These are phyloP conservation scores for Lasiodiplodia theobromae DNA, from an alignment of 2,329 filamentous ascomycete species.

Conservation along the genomic window DNA sequence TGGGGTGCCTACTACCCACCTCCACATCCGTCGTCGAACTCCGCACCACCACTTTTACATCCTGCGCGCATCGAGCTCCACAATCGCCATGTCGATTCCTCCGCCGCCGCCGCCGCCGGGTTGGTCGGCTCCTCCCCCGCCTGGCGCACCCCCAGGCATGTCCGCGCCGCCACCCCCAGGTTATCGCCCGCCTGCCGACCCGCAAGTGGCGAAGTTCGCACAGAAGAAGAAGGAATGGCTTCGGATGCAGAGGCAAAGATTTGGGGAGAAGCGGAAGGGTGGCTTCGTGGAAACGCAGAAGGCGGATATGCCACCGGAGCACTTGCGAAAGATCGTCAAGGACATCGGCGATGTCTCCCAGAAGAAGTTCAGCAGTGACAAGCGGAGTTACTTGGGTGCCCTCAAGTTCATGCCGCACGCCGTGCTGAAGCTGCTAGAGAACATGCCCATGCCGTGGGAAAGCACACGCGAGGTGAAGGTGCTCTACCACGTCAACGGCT, in stretches of 20 bases:
- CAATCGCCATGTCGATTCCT: slow-evolving; percentile 57
- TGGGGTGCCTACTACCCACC: slow-evolving; percentile 22
- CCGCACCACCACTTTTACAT: neutral
- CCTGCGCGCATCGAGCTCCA: neutral
- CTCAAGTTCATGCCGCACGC: slow-evolving; percentile 99
- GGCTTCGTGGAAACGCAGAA: slow-evolving; percentile 98
- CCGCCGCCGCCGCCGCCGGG: slow-evolving; percentile 72
- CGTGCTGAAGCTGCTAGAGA: slow-evolving; percentile 94
- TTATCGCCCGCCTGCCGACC: slow-evolving; percentile 80
- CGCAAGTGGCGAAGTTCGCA: slow-evolving; percentile 90
- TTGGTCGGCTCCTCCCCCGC: slow-evolving; percentile 61
- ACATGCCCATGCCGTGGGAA: slow-evolving; percentile 99
- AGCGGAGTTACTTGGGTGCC: slow-evolving; percentile 95
- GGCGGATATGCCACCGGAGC: slow-evolving; percentile 97
- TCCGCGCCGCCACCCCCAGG: slow-evolving; percentile 80
- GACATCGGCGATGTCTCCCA: slow-evolving; percentile 99
- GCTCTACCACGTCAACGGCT: slow-evolving; percentile 97
- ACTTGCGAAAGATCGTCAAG: slow-evolving; percentile 96
- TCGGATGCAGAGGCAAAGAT: slow-evolving; percentile 86
- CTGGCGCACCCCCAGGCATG: slow-evolving; percentile 58
- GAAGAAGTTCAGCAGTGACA: slow-evolving; percentile 99
- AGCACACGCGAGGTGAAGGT: slow-evolving; percentile 96
- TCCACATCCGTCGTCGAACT: slow-evolving; percentile 10
- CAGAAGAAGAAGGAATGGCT: slow-evolving; percentile 99
- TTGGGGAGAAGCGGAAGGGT: slow-evolving; percentile 94